Conservation (phyloP, 164 flowering plant genomes). For the Protea cynaroides region DNA sequence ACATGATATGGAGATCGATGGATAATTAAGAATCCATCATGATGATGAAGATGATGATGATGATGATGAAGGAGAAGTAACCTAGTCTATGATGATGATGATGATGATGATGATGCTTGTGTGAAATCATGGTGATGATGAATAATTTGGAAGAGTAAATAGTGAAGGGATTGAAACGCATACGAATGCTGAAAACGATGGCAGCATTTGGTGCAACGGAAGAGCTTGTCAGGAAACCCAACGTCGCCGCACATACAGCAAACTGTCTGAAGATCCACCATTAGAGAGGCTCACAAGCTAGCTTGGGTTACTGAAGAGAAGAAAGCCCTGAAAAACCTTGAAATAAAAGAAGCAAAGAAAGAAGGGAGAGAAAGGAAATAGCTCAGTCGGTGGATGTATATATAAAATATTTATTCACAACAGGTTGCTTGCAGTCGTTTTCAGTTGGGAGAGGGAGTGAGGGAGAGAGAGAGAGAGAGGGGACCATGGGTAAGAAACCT, state of each 20-base stretch:
- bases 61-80: no score
- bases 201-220: constrained; percentile 74
- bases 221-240: constrained; percentile 90
- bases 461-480: neutral
- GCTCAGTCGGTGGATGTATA: constrained; percentile 35
- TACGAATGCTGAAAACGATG: constrained; percentile 93
- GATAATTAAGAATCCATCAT: no score
- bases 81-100: no score
- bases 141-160: neutral
- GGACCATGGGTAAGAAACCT: neutral
- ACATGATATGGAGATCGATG: no score
- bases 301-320: neutral
- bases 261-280: constrained; percentile 76
- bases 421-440: constrained; percentile 70
- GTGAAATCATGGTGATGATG: no score
- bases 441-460: constrained; percentile 32
- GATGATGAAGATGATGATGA: neutral
- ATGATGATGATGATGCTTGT: neutral
- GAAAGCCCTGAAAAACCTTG: neutral
- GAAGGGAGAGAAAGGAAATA: constrained; percentile 6
- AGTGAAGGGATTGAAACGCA: constrained; percentile 15
- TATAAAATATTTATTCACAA: constrained; percentile 21
- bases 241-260: constrained; percentile 98
- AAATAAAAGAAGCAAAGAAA: constrained; percentile 7
- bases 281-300: constrained; percentile 17